A percentile compares a stretch with the other conserved stretches of the same genome.
These are phyloP conservation scores for Thermomyces lanuginosus DNA, from an alignment of 2,329 filamentous ascomycete genomes.

Conservation along the genomic window DNA sequence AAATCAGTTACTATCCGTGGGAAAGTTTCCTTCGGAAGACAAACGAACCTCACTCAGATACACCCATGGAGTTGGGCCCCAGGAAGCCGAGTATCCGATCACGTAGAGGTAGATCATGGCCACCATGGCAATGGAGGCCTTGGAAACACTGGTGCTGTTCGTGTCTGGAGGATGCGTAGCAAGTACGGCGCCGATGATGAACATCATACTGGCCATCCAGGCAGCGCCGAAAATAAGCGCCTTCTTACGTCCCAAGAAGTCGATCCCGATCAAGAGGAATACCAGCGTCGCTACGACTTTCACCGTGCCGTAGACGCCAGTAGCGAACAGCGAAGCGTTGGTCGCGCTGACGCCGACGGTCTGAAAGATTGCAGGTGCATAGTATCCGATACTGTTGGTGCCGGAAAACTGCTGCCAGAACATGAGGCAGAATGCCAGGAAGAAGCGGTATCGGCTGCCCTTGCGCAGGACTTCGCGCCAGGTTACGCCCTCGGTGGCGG, in stretches of 20 bases:
- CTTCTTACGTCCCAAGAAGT: constrained; percentile 21
- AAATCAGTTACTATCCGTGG: not conserved
- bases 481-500: constrained; percentile 24
- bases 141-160: constrained; percentile 13
- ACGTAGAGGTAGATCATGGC: constrained; percentile 37
- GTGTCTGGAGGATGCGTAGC: constrained; percentile 18
- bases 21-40: not conserved
- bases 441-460: constrained; percentile 23
- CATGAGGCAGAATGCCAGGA: constrained; percentile 23
- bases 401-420: constrained; percentile 27
- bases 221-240: constrained; percentile 20
- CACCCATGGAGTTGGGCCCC: constrained; percentile 22
- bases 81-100: constrained; percentile 18
- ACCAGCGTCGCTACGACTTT: constrained; percentile 22
- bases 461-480: constrained; percentile 25
- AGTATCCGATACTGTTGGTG: constrained; percentile 26
- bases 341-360: constrained; percentile 19
- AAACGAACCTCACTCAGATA: constrained; percentile 18
- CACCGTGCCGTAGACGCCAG: constrained; percentile 23
- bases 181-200: constrained; percentile 21
- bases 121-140: constrained; percentile 21
- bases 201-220: constrained; percentile 24
- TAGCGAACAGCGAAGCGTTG: constrained; percentile 21
- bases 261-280: constrained; percentile 23
- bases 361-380: constrained; percentile 24